phyloP scores from a whole-genome alignment of 2,329 filamentous ascomycete species.

The Fusarium graminum region DNA sequence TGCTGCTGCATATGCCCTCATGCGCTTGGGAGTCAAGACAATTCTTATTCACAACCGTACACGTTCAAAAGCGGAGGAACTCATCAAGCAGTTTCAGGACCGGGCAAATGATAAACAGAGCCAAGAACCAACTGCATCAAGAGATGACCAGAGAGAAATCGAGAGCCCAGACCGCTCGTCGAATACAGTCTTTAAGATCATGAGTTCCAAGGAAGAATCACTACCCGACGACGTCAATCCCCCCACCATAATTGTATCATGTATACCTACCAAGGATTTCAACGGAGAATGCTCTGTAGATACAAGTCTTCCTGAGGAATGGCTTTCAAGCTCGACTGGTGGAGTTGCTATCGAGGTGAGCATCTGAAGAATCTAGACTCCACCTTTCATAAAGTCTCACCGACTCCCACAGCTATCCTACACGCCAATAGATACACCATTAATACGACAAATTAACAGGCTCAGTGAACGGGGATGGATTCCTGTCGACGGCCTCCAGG shows the following conservation, averaged over 20 bases:
- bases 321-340: constrained; percentile 12
- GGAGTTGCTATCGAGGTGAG: constrained; percentile 19
- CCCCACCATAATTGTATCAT: neutral
- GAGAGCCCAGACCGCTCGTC: neutral
- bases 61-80: neutral
- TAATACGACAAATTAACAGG: neutral
- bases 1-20: constrained; percentile 2
- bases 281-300: neutral
- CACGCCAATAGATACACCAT: constrained; percentile 7
- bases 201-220: rapidly evolving
- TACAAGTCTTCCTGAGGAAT: constrained; percentile 4
- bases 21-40: neutral
- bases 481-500: constrained; percentile 17
- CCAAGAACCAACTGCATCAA: rapidly evolving
- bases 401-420: neutral
- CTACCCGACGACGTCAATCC: constrained; percentile 2
- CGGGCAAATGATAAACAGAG: rapidly evolving
- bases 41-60: constrained; percentile 16
- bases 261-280: neutral
- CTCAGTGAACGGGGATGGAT: constrained; percentile 13
- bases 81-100: neutral
- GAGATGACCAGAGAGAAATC: rapidly evolving
- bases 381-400: neutral
- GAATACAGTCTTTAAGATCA: neutral
- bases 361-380: no score